Evolutionary conservation across 352 stramenopile species (phyloP), one percentile per base, ranked within the genome.

Genomic region (Phytopythium chamaehyphon): DNA sequence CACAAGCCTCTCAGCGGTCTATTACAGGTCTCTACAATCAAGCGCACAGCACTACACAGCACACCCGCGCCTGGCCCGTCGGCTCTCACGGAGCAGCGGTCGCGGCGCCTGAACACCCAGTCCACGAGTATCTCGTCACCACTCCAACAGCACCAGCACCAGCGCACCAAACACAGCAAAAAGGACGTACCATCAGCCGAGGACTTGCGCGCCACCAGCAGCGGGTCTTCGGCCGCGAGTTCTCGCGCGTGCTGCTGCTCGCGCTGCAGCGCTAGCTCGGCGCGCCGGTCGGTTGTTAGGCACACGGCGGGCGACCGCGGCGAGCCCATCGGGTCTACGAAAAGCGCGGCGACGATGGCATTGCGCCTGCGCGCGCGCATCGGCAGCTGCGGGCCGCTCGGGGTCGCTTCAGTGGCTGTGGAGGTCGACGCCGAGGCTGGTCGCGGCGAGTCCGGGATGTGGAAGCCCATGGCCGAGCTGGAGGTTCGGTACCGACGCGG

Each of bases 381-480:
- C 4, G 33, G 14, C 10, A 21, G 33, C n/a, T 38, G 11, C 11
- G 42, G 14, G 11, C 5, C 37, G 1, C 22, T 23, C 11, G 15
- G 28, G 8, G n/a, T n/a, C n/a, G n/a, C n/a, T n/a, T n/a, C n/a
- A n/a, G n/a, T n/a, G n/a, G 18, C 7, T 2, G 16, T 11, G 12
- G 22, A 24, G 11, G 26, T 35, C 16, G 5, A 22, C 46, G 46
- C 40, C 21, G 15, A 31, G 6, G 40, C 39, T 8, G 57, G 47
- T 16, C 62, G 61, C 2, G 75, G 66, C 7, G 75, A 86, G 50
- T 87, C 65, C 23, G 73, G 78, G 56, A 87, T 86, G 62, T 77
- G 76, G 66, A 76, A 84, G 40, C 78, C 78, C 78, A 89, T 89
- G 2, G 22, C 9, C 2, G 44, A 11, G 38, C 14, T 11, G 38